A percentile compares a stretch with the other conserved stretches of the same genome.
These are phyloP conservation scores for Periglandula ipomoeae DNA, from an alignment of 2,329 filamentous ascomycete genomes.

Conservation along the genomic window DNA sequence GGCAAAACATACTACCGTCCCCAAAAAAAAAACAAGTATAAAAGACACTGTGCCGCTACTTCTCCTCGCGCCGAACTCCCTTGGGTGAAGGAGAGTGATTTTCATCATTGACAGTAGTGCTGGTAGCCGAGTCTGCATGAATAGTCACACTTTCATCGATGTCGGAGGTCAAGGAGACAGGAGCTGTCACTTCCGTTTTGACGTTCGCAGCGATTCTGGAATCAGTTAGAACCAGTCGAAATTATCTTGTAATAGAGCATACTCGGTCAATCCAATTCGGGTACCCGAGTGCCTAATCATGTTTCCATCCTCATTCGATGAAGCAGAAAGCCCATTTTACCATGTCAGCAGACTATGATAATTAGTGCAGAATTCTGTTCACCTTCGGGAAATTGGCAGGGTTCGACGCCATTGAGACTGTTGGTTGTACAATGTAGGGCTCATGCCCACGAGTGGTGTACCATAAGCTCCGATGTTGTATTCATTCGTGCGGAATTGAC, in stretches of 20 bases:
- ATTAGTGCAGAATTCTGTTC: slow-evolving; percentile 9
- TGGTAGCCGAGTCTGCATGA: slow-evolving; percentile 38
- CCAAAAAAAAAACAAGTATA: slow-evolving; percentile 2
- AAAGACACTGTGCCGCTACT: slow-evolving; percentile 11
- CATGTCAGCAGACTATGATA: slow-evolving; percentile 5
- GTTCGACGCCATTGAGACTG: slow-evolving; percentile 28
- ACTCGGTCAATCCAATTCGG: slow-evolving; percentile 27
- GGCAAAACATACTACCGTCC: slow-evolving; percentile 9
- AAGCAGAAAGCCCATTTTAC: slow-evolving; percentile 17
- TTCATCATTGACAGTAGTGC: slow-evolving; percentile 26
- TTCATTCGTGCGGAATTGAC: slow-evolving; percentile 92
- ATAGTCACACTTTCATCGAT: slow-evolving; percentile 47
- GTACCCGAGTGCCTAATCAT: slow-evolving; percentile 21
- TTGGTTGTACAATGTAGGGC: slow-evolving; percentile 26
- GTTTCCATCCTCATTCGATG: slow-evolving; percentile 20
- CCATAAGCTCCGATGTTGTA: slow-evolving; percentile 72
- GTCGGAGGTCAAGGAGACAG: slow-evolving; percentile 35
- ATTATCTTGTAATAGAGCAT: slow-evolving; percentile 19
- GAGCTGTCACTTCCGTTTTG: slow-evolving; percentile 29
- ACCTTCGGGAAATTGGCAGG: slow-evolving; percentile 22
- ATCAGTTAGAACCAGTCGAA: slow-evolving; percentile 24
- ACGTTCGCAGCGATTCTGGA: slow-evolving; percentile 29
- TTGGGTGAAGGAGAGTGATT: slow-evolving; percentile 40
- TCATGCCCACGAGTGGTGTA: slow-evolving; percentile 50
- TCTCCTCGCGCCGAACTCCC: slow-evolving; percentile 27